These are phyloP conservation scores for Kandelia obovata DNA, from an alignment of 345 rosid species.

Conservation along the genomic window DNA sequence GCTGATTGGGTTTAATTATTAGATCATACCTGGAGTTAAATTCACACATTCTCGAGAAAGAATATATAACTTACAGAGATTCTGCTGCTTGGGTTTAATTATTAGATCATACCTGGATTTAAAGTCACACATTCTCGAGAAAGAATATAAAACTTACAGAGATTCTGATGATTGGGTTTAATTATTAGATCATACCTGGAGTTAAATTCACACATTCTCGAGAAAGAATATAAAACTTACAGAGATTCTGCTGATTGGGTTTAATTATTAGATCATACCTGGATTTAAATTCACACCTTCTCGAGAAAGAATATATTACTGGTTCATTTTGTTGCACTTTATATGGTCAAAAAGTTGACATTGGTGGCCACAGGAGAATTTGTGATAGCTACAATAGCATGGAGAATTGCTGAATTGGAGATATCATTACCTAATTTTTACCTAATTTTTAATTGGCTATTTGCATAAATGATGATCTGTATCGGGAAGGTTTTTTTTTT, in stretches of 20 bases:
- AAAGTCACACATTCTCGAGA: too few species aligned
- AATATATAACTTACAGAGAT: too few species aligned
- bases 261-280: not conserved
- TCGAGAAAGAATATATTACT: not conserved
- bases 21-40: too few species aligned
- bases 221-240: too few species aligned
- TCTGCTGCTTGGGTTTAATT: not conserved
- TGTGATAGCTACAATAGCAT: conserved; percentile 24
- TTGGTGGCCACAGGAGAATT: conserved; percentile 10
- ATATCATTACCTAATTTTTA: too few species aligned
- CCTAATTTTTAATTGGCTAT: too few species aligned
- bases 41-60: too few species aligned
- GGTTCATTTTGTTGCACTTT: not conserved
- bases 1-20: too few species aligned
- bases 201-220: too few species aligned
- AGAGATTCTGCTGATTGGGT: not conserved
- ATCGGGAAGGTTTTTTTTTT: not conserved
- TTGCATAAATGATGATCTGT: conserved; percentile 3
- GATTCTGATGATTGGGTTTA: not conserved
- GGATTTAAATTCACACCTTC: not conserved
- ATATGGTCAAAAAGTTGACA: conserved; percentile 3
- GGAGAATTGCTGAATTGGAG: not conserved
- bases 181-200: too few species aligned
- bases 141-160: too few species aligned
- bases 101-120: too few species aligned